Base-by-base conservation (phyloP, 2,329 filamentous ascomycete species). In the Stenocarpella maydis region DNA sequence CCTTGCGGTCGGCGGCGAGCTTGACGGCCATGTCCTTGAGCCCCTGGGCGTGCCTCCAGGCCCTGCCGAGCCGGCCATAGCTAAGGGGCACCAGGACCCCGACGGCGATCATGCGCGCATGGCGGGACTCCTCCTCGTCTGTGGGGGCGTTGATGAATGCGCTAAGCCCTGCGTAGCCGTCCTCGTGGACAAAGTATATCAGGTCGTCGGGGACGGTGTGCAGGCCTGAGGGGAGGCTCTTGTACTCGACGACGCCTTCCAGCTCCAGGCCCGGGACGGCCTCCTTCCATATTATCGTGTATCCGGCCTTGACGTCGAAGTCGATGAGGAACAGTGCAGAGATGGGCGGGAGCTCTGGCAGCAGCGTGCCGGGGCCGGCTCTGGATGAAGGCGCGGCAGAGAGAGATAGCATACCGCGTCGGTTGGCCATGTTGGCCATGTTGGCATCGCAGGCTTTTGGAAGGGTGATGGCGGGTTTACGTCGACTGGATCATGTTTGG, bases 261-360 rank as follows among this genome's bases (percentile, higher is more conserved):
- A 98, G 87, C 80, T 88, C 85, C 81, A 95, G 86, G 60, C 88
- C 90, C 17, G 89, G 85, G 1, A 89, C 81, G 15, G 91, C 88
- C 73, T 88, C 90, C 80, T 97, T 94, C 96, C 96, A 98, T 43
- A 90, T 89, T 77, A 98, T 92, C 54, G 94, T 97, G 81, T 91
- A 97, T 83, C 94, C 94, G 76, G 94, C 91, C 80, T 95, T 96
- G 82, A 95, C 92, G 81, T 97, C 94, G 82, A 97, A 97, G 77
- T 92, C 90, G 80, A 97, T 95, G 72, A 97, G 86, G 80, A 97
- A 97, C 43, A 97, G 86, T 39, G 94, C 94, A 47, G 91, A 91
- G 76, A 95, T 88, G 65, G 86, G 86, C 60, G 88, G 88, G 12
- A 86, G 80, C 72, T 88, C 86, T 71, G 82, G 77, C 26, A 80